phyloP scores from a whole-genome alignment of 371 early-diverging fungal genomes.

The Haplosporangium sp. region DNA sequence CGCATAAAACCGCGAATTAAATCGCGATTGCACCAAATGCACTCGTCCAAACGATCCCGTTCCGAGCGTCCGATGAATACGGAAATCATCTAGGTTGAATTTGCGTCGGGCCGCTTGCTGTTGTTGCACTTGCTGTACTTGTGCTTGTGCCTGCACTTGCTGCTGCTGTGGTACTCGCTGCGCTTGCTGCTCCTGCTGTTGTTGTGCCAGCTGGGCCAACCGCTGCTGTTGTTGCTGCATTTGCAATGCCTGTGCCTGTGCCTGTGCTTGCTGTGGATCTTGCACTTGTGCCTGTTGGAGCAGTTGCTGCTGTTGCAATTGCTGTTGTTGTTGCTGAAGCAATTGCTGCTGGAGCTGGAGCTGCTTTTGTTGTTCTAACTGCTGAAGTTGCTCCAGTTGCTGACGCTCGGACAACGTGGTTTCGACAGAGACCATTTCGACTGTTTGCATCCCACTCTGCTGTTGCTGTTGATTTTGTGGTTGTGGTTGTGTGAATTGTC shows the following conservation, averaged over 20 bases:
- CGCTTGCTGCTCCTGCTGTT: slow-evolving; percentile 5
- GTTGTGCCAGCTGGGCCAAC: slow-evolving; percentile 1
- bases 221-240: slow-evolving; percentile 11
- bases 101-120: slow-evolving; percentile 50
- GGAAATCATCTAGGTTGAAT: slow-evolving; percentile 72
- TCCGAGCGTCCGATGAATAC: slow-evolving; percentile 79
- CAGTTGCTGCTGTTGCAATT: slow-evolving; percentile 5
- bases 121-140: slow-evolving; percentile 13
- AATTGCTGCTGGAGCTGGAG: slow-evolving; percentile 7
- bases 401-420: slow-evolving; percentile 46
- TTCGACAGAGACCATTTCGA: slow-evolving; percentile 54
- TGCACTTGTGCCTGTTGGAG: slow-evolving; percentile 3
- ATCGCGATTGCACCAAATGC: slow-evolving; percentile 76
- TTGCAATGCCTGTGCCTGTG: slow-evolving; percentile 11
- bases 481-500: background rate
- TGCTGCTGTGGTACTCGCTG: slow-evolving; percentile 17
- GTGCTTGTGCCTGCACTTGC: too few relatives aligned
- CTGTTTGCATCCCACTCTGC: slow-evolving; percentile 33
- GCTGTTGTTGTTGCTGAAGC: slow-evolving; percentile 19
- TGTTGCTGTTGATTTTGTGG: background rate
- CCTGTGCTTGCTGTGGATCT: slow-evolving; percentile 3
- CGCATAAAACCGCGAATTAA: slow-evolving; percentile 79
- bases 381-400: slow-evolving; percentile 29
- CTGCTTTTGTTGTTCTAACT: slow-evolving; percentile 31
- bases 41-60: slow-evolving; percentile 95